Evolutionary conservation across 805 yeast species (phyloP), one percentile per base, ranked within the genome.

Genomic region (Debaryomyces prosopidis): DNA sequence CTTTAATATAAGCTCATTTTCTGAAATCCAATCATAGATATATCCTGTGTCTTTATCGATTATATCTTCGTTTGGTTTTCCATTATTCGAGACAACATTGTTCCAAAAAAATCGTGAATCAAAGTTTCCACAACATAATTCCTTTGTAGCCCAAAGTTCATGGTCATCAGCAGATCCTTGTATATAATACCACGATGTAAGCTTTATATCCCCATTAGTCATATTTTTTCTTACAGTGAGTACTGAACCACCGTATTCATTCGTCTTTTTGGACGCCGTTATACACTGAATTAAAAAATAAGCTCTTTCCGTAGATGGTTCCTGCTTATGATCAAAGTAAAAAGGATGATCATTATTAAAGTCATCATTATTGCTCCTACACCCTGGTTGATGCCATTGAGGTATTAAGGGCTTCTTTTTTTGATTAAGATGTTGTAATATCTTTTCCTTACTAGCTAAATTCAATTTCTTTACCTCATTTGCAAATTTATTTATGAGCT

Each of bases 151-250:
- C 97, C 97, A 90, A 9, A 84, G 68, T 56, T 90, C 97, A 60
- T 90, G 96, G 56, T 91, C 97, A 62, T 90, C 97, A 0, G 94
- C 97, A 0, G 96, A 94, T 1, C 97, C 97, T 63, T 89, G 97
- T 1, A 89, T 87, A 58, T 90, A 90, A 17, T 60, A 52, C 61
- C 66, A 63, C 5, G 58, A 40, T 2, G 39, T 28, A 10, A 20
- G 14, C 43, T 44, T 27, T 16, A 36, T 17, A 42, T 5, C 18
- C 46, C 32, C 42, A 23, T 37, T 30, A 23, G 33, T 30, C 11
- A 15, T 10, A 17, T 33, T 18, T 3, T 30, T 39, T 66, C 66
- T 41, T 68, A 74, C 5, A 68, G 65, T 6, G 87, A 89, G 60
- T 83, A 88, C 51, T 80, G 84, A 15, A 76, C 79, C 58, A 12